phyloP scores from a whole-genome alignment of 768 basidiomycete genomes.

The Boletus reticulatus region DNA sequence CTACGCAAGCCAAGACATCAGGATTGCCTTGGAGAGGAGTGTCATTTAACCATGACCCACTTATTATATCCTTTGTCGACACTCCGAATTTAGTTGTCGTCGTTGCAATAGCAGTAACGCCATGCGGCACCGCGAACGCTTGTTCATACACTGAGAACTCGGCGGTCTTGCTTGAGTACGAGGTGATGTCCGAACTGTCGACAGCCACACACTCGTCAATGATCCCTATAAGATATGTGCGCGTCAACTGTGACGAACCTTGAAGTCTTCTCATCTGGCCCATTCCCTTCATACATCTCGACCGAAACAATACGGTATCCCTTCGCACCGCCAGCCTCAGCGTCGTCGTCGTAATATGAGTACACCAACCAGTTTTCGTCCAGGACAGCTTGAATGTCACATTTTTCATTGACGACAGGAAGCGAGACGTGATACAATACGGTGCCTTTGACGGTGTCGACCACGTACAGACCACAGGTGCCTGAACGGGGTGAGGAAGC shows the following conservation, averaged over 20 bases:
- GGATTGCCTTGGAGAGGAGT: background rate
- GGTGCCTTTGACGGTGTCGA: conserved; percentile 80
- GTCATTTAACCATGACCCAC: conserved; percentile 42
- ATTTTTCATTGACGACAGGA: conserved; percentile 42
- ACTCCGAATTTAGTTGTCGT: conserved; percentile 91
- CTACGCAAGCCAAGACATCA: conserved; percentile 38
- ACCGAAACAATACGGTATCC: conserved; percentile 76
- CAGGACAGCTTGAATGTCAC: conserved; percentile 67
- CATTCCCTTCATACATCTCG: conserved; percentile 83
- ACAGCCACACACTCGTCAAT: background rate
- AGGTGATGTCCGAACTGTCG: conserved; percentile 51
- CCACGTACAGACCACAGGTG: conserved; percentile 65
- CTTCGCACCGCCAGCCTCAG: conserved; percentile 49
- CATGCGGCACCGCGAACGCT: conserved; percentile 67
- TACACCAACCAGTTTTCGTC: conserved; percentile 95
- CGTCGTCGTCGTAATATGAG: conserved; percentile 70
- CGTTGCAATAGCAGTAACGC: conserved; percentile 64
- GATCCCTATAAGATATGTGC: conserved; percentile 3
- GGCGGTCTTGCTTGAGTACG: conserved; percentile 51
- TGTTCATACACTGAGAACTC: conserved; percentile 62
- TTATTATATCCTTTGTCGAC: conserved; percentile 79
- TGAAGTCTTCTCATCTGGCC: conserved; percentile 62
- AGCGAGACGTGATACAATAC: conserved; percentile 66
- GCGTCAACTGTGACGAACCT: conserved; percentile 50
- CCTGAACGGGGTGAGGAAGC: conserved; percentile 11